Evolutionary conservation across 106 monocot genomes (phyloP), one percentile per base, ranked within the genome.

Genomic region (Acanthochlamys bracteata): DNA sequence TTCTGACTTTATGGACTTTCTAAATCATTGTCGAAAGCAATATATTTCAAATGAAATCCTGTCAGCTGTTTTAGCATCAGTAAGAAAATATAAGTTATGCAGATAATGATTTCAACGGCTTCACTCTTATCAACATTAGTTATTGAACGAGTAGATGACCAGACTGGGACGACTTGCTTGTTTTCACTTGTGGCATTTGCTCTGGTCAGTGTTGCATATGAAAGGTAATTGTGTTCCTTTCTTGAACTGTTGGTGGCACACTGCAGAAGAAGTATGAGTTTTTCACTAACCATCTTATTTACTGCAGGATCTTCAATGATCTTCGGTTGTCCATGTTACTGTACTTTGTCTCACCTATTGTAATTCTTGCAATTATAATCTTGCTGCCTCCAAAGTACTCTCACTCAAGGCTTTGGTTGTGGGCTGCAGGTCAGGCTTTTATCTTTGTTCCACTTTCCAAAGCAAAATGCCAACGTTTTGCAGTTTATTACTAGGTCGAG

Each of bases 361-460:
- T 68, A 52, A 86, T 94, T 65, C 86, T 89, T 68, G 59, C 68
- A 26, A 63, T 90, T 72, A 67, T 85, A 23, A 78, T 83, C 53
- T 60, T 89, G 69, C 73, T 86, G 43, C 83, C 83, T 45, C 84
- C 89, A 0, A 94, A 89, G 58, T 86, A 94, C 63, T 86, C 81
- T 15, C 89, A 89, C 82, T 86, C 93, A 58, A 77, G 78, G 71
- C 86, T 72, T 71, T 94, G 93, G 93, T 75, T 82, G 62, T 77
- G 70, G 66, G 89, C 89, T 52, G 64, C 86, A 89, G 93, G 93
- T 92, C 15, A 6, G 58, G 23, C 25, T 68, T 25, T 64, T 52
- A 68, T 67, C 20, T 26, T 25, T 25, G 10, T 54, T 43, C 13
- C 7, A 43, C 43, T 43, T 43, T 8, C 43, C 13, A 13, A 13